A percentile compares a stretch with the other conserved stretches of the same genome.
Conservation (phyloP, 129 eudicot genomes). For the Lactuca saligna region DNA sequence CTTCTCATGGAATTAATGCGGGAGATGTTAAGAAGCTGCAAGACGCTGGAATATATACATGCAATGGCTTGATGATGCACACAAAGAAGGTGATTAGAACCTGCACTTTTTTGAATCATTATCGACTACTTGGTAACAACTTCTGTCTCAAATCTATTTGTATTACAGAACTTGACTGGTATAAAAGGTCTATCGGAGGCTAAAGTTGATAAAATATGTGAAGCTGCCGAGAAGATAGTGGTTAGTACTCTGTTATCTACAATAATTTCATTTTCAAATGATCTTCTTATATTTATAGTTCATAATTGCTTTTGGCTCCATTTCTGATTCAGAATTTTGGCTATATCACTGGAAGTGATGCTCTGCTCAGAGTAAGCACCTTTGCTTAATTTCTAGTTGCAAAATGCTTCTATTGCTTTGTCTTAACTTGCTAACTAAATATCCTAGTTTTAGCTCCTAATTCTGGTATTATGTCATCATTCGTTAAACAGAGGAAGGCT, state of each 20-base stretch:
- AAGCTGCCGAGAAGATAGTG: conserved; percentile 99
- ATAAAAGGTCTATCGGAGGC: conserved; percentile 98
- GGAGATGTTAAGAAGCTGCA: conserved; percentile 99
- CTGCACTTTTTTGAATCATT: conserved; percentile 23
- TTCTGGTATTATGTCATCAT: conserved; percentile 21
- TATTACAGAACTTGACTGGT: conserved; percentile 73
- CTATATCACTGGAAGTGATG: conserved; percentile 96
- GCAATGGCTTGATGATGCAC: conserved; percentile 99
- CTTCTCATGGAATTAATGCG: conserved; percentile 92
- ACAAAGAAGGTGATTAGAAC: conserved; percentile 84
- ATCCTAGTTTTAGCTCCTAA: conserved; percentile 6
- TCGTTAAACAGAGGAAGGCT: conserved; percentile 68
- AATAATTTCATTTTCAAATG: not conserved
- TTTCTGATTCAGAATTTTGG: conserved; percentile 73
- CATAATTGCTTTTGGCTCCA: not conserved
- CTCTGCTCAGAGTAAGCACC: conserved; percentile 52
- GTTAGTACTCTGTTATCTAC: conserved; percentile 40
- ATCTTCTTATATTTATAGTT: not conserved
- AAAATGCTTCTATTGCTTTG: conserved; percentile 1
- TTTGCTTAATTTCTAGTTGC: not conserved
- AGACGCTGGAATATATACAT: conserved; percentile 95
- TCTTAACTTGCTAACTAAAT: conserved; percentile 2
- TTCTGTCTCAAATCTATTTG: conserved; percentile 4
- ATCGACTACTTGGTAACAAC: conserved; percentile 8
- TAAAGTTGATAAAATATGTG: conserved; percentile 97